Base-by-base conservation (phyloP, 306 rosid species). In the Corylus americana region DNA sequence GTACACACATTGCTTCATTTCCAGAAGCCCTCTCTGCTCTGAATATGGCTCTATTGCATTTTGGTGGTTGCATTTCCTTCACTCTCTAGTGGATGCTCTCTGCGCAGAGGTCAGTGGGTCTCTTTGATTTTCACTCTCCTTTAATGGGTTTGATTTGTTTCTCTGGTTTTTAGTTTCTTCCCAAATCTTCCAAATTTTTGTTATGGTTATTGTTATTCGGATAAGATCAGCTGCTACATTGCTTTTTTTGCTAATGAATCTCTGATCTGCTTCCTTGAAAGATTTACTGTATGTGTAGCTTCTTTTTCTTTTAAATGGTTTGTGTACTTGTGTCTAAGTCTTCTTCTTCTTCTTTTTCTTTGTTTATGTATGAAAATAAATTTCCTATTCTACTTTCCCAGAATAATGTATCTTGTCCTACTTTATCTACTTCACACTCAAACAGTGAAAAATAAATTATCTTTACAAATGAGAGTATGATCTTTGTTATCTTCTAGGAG, bases 41-140 rank as follows among this genome's bases (percentile, higher is more conserved):
- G 39, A 81, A 82, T 77, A 84, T 80, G 92, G 66, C 81, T 48
- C 18, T 68, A 59, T 61, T 75, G 66, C 63, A 13, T 58, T 75
- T 78, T 67, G 73, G 55, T 82, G 51, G 27, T 27, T 29, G 81
- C 82, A 39, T 53, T 84, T 71, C 71, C 79, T 78, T 80, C 87
- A 61, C 74, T 74, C 67, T 68, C 53, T 79, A 77, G 84, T 85
- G 88, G 77, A 59, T 61, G 44, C 75, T 69, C 77, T 79, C 50
- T 76, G 76, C 76, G 22, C 6, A 66, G 51, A 83, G 96, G 97
- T 91, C 58, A 47, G 83, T 81, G 80, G 70, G 37, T 75, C 39
- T 76, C 75, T 71, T 84, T 84, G 20, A 53, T 59, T 75, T 67
- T 76, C 74, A 6, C 74, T 74, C 61, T 63, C 62, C 55, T 68